A percentile compares a stretch with the other conserved stretches of the same genome.
These are phyloP conservation scores for Elymus sibiricus DNA, from an alignment of 176 grass and related monocot genomes.

Conservation along the genomic window DNA sequence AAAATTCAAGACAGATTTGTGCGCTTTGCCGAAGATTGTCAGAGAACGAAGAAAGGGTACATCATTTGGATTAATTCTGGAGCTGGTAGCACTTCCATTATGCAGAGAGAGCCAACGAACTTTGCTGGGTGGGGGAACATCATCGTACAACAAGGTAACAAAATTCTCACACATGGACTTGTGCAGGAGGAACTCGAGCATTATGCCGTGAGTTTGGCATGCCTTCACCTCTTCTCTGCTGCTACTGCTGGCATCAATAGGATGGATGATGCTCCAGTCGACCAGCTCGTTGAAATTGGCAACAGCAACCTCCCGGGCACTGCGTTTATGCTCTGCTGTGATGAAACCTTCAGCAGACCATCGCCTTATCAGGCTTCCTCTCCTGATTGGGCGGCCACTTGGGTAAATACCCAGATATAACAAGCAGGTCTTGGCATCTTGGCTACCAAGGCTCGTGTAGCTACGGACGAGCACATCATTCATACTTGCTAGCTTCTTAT, in stretches of 20 bases:
- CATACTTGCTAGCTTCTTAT: background rate
- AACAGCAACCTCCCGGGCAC: background rate
- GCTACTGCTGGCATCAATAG: background rate
- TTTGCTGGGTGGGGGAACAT: background rate
- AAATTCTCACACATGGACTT: slow-evolving; percentile 1
- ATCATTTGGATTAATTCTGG: background rate
- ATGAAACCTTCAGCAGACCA: slow-evolving; percentile 18
- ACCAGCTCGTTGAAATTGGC: background rate
- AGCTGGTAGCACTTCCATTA: background rate
- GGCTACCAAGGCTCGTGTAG: background rate
- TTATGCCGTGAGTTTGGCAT: background rate
- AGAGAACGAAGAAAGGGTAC: background rate
- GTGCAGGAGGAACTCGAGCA: slow-evolving; percentile 1
- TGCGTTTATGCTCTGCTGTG: background rate
- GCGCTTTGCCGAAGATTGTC: background rate
- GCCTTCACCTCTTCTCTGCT: background rate
- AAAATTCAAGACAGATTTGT: background rate
- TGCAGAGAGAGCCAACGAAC: background rate
- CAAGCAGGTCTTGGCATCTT: background rate
- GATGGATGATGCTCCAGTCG: background rate
- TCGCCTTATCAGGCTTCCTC: slow-evolving; percentile 8
- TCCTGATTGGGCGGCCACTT: background rate
- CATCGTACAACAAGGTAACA: background rate
- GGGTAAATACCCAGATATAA: background rate
- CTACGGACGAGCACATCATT: background rate